Base-by-base conservation (phyloP, 1,139 yeast species). In the Kodamaea alishanica region DNA sequence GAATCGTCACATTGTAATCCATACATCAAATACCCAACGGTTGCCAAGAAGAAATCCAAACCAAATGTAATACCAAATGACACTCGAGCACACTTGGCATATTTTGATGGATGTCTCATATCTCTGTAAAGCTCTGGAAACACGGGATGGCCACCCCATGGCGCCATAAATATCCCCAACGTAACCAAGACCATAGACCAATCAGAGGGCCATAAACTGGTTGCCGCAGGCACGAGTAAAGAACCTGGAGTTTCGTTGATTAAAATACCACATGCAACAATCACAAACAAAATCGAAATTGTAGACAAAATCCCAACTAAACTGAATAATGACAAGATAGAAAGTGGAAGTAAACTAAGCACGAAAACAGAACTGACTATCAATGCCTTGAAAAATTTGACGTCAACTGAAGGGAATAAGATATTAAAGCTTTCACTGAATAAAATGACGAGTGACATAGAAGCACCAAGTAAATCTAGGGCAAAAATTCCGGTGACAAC, bases 121-220 rank as follows among this genome's bases (percentile, higher is more conserved):
- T 86, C 95, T 33, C 83, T 71, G 58, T 80, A 83, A 37, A 86
- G 67, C 52, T 84, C 87, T 1, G 95, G 95, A 50, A 84, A 84
- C 15, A 86, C 86, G 1, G 94, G 89, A 58, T 86, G 95, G 3
- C 95, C 95, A 45, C 95, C 94, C 86, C 92, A 86, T 10, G 92
- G 90, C 6, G 94, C 85, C 82, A 86, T 82, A 49, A 84, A 75
- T 32, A 86, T 73, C 5, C 95, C 95, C 45, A 84, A 70, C 5
- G 88, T 73, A 28, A 84, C 64, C 24, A 86, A 69, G 5, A 81
- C 69, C 31, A 71, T 64, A 26, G 61, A 60, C 48, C 68, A 57
- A 32, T 71, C 67, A 8, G 61, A 55, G 1, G 95, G 95, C 67
- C 77, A 75, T 37, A 75, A 41, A 38, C 67, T 63, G 0, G 73